A percentile compares a stretch with the other conserved stretches of the same genome.
These are phyloP conservation scores for Aspergillus sp. DNA, from an alignment of 2,329 filamentous ascomycete genomes.

Conservation along the genomic window DNA sequence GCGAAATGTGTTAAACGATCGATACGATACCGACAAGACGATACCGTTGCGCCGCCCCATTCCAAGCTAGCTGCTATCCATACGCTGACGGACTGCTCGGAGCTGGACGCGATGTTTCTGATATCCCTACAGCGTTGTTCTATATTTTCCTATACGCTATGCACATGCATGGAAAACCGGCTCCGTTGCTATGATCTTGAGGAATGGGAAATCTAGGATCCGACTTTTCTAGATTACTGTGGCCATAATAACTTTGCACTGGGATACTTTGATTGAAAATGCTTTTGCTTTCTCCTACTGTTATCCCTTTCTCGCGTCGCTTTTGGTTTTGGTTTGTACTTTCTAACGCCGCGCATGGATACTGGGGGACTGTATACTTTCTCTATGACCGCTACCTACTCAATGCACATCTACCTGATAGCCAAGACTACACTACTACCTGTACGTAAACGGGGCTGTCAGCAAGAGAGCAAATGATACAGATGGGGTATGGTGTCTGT, in stretches of 20 bases:
- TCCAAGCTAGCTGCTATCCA: neutral
- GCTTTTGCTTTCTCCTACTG: neutral
- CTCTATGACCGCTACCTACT: neutral
- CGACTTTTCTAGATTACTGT: neutral
- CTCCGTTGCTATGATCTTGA: neutral
- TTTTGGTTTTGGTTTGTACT: neutral
- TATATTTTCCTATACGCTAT: neutral
- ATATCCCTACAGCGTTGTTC: neutral
- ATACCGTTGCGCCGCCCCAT: constrained; percentile 9
- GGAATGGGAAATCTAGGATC: neutral
- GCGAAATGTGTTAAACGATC: constrained; percentile 36
- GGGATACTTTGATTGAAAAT: neutral
- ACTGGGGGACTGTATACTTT: neutral
- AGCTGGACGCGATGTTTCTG: constrained; percentile 14
- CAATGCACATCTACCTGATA: neutral
- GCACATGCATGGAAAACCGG: neutral
- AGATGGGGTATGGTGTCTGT: too few relatives aligned
- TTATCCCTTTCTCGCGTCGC: neutral
- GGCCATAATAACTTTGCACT: neutral
- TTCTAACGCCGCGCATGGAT: neutral
- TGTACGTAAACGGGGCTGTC: neutral
- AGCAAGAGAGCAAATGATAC: neutral
- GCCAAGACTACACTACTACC: neutral
- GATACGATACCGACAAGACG: constrained; percentile 24
- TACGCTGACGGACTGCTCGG: constrained; percentile 13